Base-by-base conservation (phyloP, 768 basidiomycete genomes). In the Leccinum disarticulatum region DNA sequence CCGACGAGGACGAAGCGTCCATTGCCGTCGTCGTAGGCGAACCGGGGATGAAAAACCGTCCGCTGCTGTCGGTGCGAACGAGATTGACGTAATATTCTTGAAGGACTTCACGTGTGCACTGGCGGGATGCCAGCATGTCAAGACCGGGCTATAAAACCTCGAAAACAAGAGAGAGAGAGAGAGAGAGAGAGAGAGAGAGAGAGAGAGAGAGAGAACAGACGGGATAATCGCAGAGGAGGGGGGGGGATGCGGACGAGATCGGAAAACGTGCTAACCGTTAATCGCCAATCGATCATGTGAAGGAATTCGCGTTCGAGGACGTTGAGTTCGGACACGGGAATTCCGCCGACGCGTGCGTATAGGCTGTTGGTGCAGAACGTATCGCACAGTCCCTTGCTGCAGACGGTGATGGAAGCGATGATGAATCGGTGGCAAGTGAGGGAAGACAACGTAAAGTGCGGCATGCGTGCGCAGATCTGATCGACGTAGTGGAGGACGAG, bases 381-480 rank as follows among this genome's bases (percentile, higher is more conserved):
- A 77, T 99, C 97, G 75, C 92, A 95, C 49, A 98, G 86, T 0
- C 94, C 93, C 76, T 99, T 98, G 78, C 87, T 90, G 62, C 93
- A 90, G 60, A 95, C 93, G 31, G 91, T 86, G 73, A 98, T 88
- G 66, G 93, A 87, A 49, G 96, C 84, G 77, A 98, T 98, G 71
- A 98, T 82, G 77, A 99, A 98, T 60, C 97, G 93, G 77, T 99
- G 97, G 69, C 94, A 94, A 25, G 96, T 98, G 68, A 98, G 86
- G 38, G 95, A 96, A 38, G 93, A 93, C 64, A 99, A 84, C 52
- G 90, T 96, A 81, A 98, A 99, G 35, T 86, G 80, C 25, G 93
- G 91, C 67, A 86, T 83, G 65, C 92, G 86, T 49, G 87, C 83
- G 76, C 93, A 96, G 69, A 97, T 93, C 77, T 91, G 89, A 77